Percentiles rank a stretch among this genome's conserved stretches.
Evolutionary conservation across 495 filamentous ascomycete genomes (phyloP).

Genomic region (Immersiella caudata): DNA sequence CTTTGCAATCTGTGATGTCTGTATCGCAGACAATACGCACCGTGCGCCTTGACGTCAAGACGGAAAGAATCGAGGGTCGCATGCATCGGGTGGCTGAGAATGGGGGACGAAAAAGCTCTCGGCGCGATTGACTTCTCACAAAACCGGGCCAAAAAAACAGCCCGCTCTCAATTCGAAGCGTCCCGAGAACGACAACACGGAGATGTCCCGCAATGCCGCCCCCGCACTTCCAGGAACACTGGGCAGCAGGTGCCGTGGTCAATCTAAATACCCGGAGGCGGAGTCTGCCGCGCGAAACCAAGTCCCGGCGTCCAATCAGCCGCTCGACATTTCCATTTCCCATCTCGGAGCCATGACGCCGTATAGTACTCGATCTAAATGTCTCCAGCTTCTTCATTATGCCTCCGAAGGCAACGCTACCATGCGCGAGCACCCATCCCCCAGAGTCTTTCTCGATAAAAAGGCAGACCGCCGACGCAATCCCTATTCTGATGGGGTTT

Average conservation of each 20-base stretch:
- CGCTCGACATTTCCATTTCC: background rate
- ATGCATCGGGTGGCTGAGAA: too few relatives aligned
- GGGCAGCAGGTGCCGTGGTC: background rate
- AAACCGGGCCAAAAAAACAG: background rate
- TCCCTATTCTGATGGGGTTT: too few relatives aligned
- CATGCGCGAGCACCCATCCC: background rate
- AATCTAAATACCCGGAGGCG: conserved; percentile 22
- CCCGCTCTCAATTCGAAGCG: background rate
- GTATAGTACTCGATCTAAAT: conserved; percentile 15
- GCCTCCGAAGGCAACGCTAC: background rate
- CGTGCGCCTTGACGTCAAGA: background rate
- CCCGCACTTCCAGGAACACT: background rate
- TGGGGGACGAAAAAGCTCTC: too few relatives aligned
- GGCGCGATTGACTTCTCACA: too few relatives aligned
- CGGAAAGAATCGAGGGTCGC: background rate
- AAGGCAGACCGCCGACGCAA: background rate
- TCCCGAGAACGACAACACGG: too few relatives aligned
- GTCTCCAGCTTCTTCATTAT: background rate
- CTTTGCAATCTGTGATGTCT: background rate
- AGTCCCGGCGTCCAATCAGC: conserved; percentile 14
- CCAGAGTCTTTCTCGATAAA: background rate
- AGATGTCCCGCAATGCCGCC: too few relatives aligned
- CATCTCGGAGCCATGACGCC: conserved; percentile 10
- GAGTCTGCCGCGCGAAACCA: background rate
- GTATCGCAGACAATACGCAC: background rate